A percentile compares a stretch with the other conserved stretches of the same genome.
Conservation (phyloP, 441 rosid genomes). For the Dalechampia spathulata region DNA sequence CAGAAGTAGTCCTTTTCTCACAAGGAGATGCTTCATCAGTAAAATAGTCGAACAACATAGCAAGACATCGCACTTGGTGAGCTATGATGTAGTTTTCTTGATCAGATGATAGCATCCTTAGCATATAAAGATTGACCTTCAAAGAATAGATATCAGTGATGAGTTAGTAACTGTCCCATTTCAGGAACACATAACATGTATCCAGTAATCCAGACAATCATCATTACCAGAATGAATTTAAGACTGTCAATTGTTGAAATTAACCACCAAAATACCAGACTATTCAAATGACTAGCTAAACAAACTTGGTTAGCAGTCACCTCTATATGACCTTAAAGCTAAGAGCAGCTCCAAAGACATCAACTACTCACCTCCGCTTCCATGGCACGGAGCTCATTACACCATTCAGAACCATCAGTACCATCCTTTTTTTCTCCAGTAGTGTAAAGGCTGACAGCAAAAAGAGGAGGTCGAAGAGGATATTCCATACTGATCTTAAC, state of each 20-base stretch:
- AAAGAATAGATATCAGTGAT: conserved; percentile 15
- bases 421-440: conserved; percentile 28
- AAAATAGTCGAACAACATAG: conserved; percentile 75
- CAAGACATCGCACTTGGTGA: conserved; percentile 73
- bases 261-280: too few species aligned
- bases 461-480: conserved; percentile 83
- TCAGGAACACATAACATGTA: neutral
- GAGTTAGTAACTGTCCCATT: neutral
- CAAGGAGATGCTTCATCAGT: conserved; percentile 51
- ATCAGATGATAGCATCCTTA: conserved; percentile 54
- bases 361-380: conserved; percentile 74
- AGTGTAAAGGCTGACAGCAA: conserved; percentile 42
- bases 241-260: too few species aligned
- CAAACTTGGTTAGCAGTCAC: neutral
- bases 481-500: conserved; percentile 72
- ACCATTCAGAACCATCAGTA: conserved; percentile 34
- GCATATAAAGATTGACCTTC: conserved; percentile 75
- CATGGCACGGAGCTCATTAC: conserved; percentile 76
- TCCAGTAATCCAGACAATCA: too few species aligned
- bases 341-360: neutral
- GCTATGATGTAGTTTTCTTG: conserved; percentile 52
- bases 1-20: conserved; percentile 42
- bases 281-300: neutral
- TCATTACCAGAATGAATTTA: too few species aligned
- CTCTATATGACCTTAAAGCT: neutral